These are phyloP conservation scores for Ceratocystiopsis brevicomis DNA, from an alignment of 2,329 filamentous ascomycete species.

Conservation along the genomic window DNA sequence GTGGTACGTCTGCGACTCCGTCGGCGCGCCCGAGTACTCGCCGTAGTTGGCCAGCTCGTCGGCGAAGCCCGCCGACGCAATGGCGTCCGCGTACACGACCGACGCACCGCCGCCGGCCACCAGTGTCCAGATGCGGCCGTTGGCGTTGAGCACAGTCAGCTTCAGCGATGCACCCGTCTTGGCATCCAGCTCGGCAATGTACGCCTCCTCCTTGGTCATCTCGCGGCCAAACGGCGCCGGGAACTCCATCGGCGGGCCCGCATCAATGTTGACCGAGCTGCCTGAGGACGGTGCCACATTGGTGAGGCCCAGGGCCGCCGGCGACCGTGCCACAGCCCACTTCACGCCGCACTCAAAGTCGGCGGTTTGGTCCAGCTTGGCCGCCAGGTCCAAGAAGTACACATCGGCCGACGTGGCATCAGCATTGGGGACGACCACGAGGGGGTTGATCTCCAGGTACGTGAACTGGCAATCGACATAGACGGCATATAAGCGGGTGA, in stretches of 20 bases:
- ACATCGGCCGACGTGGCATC: slow-evolving; percentile 84
- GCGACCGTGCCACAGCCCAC: slow-evolving; percentile 90
- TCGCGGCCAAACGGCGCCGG: slow-evolving; percentile 97
- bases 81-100: slow-evolving; percentile 96
- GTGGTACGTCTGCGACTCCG: slow-evolving; percentile 97
- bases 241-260: slow-evolving; percentile 96
- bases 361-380: slow-evolving; percentile 96
- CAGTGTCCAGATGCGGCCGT: slow-evolving; percentile 90
- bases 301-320: slow-evolving; percentile 70
- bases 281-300: slow-evolving; percentile 40
- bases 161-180: slow-evolving; percentile 99
- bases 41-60: slow-evolving; percentile 97
- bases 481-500: slow-evolving; percentile 91
- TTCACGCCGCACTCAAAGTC: slow-evolving; percentile 99
- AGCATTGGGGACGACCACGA: slow-evolving; percentile 92
- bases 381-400: slow-evolving; percentile 94
- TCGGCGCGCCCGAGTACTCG: slow-evolving; percentile 97
- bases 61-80: slow-evolving; percentile 87
- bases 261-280: slow-evolving; percentile 78
- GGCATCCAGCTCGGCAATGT: slow-evolving; percentile 95
- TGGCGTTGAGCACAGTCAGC: slow-evolving; percentile 83
- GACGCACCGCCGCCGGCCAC: slow-evolving; percentile 98
- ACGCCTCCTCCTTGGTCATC: slow-evolving; percentile 95
- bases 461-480: slow-evolving; percentile 99
- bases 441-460: slow-evolving; percentile 98